Base-by-base conservation (phyloP, 2,329 filamentous ascomycete genomes). In the Lachnellula suecica region DNA sequence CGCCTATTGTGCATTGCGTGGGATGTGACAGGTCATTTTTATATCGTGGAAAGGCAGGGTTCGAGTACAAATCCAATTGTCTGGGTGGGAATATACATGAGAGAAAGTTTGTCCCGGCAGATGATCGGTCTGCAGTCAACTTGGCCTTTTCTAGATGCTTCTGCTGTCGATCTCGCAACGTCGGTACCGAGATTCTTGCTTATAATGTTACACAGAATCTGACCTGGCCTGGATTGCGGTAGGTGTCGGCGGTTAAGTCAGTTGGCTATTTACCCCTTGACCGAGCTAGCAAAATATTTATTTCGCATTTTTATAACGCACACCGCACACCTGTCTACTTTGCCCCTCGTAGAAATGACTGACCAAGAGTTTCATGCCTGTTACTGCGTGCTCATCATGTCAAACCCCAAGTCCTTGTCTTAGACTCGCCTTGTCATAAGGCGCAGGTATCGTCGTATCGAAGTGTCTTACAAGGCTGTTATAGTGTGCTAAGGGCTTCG, bases 1-100 rank as follows among this genome's bases (percentile, higher is more conserved):
- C 42, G 23, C 46, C 29, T 29, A 47, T 22, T 38, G 48, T 37
- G 11, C 15, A 35, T 5, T 23, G 46, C 25, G 22, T 47, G n/a
- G n/a, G 24, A 38, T 37, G 22, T 52, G 50, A 52, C 40, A 37
- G 9, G 17, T 52, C 44, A 6, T 9, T 35, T 47, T 52, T 38
- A 24, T 31, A 45, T 41, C 44, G 34, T 44, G 44, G 46, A 44
- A 51, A 20, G 2, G 13, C 20, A n/a, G 9, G 11, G 22, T 22
- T 25, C 4, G 11, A 13, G 25, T 43, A n/a, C 25, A 43, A 25
- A 27, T n/a, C 2, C 15, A 35, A 35, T 35, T 4, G 10, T 5
- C 29, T 2, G 31, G 13, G 31, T 15, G 31, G 17, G 13, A 13
- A 35, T 35, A 35, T 13, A 17, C 31, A 17, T 35, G 13, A 17